Base-by-base conservation (phyloP, 208 protist species). In the Trypanosoma congolense region DNA sequence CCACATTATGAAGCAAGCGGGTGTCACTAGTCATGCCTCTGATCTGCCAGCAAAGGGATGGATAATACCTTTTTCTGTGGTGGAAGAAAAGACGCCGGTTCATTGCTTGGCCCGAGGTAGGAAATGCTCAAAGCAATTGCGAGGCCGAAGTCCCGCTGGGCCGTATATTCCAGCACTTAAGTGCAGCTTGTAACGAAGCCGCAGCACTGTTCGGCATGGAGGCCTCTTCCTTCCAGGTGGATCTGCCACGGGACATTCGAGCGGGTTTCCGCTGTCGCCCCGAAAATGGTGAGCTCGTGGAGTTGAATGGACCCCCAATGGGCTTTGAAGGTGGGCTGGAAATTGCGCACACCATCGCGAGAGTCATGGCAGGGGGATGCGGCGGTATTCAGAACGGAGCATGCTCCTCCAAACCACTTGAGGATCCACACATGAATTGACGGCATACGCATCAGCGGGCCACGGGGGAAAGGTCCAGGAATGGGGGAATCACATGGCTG, bases 291-390 rank as follows among this genome's bases (percentile, higher is more conserved):
- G 31, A 41, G 21, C 49, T 54, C 16, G 49, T 54, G 19, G 9
- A 54, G 31, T 54, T 42, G 16, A 26, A 10, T 9, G 9, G 0
- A 24, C 49, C 24, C 30, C 49, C 49, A 41, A 54, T 54, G 33
- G 49, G 28, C 14, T 51, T 35, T 35, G 33, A 51, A 33, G 26
- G 46, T 0, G 14, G 46, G 4, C 25, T 19, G 8, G 18, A 54
- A 54, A 54, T 54, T 41, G 0, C 41, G 3, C 53, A 49, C 24
- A 49, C 51, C 36, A 47, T 59, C 36, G 40, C 43, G 36, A 33
- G 44, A 26, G 53, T 38, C 0, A 14, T 49, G 3, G 44, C 46
- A 25, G 46, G 29, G 12, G 53, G 33, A 59, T 33, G 10, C 43
- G 19, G n/a, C 14, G 30, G 30, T 24, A 19, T 5, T 12, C 8